Percentiles rank a stretch among this genome's conserved stretches.
phyloP scores from a whole-genome alignment of 768 basidiomycete species.

The Tylopilus balloui region DNA sequence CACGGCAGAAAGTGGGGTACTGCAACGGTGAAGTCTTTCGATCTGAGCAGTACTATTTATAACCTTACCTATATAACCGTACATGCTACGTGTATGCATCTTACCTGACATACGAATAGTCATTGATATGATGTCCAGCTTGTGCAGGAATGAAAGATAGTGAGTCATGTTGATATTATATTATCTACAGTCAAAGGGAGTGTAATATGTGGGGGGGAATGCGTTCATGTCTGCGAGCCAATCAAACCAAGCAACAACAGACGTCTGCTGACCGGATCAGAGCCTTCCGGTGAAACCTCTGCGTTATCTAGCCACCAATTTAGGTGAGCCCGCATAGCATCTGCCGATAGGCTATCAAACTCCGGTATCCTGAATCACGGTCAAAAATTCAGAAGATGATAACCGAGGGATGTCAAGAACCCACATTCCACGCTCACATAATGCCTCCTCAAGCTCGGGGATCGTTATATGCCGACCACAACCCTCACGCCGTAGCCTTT shows the following conservation, averaged over 20 bases:
- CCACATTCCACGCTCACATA: constrained; percentile 77
- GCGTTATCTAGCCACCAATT: constrained; percentile 62
- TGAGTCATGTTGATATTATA: constrained; percentile 9
- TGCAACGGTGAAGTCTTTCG: background rate
- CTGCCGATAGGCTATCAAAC: constrained; percentile 33
- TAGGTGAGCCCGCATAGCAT: constrained; percentile 47
- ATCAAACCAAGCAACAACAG: constrained; percentile 44
- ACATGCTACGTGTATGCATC: background rate
- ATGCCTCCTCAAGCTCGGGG: constrained; percentile 57
- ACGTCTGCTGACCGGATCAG: constrained; percentile 44
- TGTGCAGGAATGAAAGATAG: constrained; percentile 1
- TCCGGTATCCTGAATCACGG: constrained; percentile 35
- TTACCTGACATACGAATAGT: background rate
- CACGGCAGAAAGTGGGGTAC: background rate
- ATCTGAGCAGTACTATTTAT: background rate
- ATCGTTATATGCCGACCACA: constrained; percentile 42
- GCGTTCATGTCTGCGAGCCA: constrained; percentile 27
- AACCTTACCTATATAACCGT: background rate
- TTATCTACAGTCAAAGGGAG: constrained; percentile 12
- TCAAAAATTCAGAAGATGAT: background rate
- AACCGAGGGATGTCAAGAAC: constrained; percentile 24
- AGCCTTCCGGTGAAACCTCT: constrained; percentile 31
- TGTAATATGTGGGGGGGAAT: background rate
- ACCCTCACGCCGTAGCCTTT: constrained; percentile 50
- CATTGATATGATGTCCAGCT: background rate